Evolutionary conservation across 2,329 filamentous ascomycete species (phyloP), one percentile per base, ranked within the genome.

Genomic region (Pyrenochaeta sp.): DNA sequence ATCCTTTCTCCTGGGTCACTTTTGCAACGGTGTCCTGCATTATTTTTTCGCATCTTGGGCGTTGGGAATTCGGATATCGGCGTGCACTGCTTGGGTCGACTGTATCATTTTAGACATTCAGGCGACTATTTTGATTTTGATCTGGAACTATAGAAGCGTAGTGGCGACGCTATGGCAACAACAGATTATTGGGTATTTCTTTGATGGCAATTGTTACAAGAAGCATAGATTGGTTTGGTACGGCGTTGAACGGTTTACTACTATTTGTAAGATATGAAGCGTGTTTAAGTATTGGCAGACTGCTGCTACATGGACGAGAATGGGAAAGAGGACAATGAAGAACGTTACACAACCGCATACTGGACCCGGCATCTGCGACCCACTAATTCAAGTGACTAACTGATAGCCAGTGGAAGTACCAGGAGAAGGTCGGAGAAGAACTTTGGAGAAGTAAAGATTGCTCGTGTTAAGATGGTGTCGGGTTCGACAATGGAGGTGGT

Each of bases 21-120:
- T 31, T 27, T 55, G 29, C 51, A 54, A 33, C 47, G 53, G 47
- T 41, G 44, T 54, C 49, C n/a, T 50, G 53, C 52, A 47, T 11
- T 27, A 35, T 45, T 45, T 23, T 18, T 31, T 31, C 40, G 58
- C 55, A 65, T 64, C 2, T 49, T 51, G 3, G 60, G 63, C 44
- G 65, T 59, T 43, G 54, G 32, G 17, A 30, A 36, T 49, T 21
- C n/a, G n/a, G 9, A 41, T 50, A 56, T 56, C 36, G 39, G 39
- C 61, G 54, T 56, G 49, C 48, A 56, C 32, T 41, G 45, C n/a
- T 29, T 57, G 42, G 56, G 52, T 54, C 36, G 50, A 30, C 30
- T 55, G 54, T 58, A 58, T 46, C 48, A 52, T 59, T 54, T 40
- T 40, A 45, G 39, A 23, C 46, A 58, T 56, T 51, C 36, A 29